Base-by-base conservation (phyloP, 768 basidiomycete genomes). In the Leccinellum albellum region DNA sequence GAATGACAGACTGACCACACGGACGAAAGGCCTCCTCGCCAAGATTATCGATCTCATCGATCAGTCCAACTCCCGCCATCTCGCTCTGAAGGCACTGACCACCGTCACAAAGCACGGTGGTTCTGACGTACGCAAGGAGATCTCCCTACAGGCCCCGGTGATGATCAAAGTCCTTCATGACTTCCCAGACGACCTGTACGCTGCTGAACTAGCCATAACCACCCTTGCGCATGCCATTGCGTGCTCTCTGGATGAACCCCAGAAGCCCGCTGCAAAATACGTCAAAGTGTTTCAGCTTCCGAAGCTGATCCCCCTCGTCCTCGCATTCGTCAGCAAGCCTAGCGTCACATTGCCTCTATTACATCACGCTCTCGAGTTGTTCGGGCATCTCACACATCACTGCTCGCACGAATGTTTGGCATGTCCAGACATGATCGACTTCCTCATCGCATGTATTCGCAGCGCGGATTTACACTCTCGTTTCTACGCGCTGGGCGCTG, bases 151-250 rank as follows among this genome's bases (percentile, higher is more conserved):
- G 35, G 35, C 35, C 35, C 35, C 35, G 35, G 35, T 35, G 6
- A 64, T 87, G 2, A 62, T 79, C n/a, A 75, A 72, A 33, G 62
- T 85, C 17, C 67, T 85, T 24, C 72, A 80, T 31, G 75, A 80
- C 32, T 69, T 75, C 53, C 76, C 81, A 2, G 78, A 82, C 48
- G 82, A 87, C 58, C 58, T 72, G 5, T 72, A 70, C 23, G 68
- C 80, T 7, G 73, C 76, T 8, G 83, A 85, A 51, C 74, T 83
- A 6, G 72, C 71, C 7, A 73, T 85, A 35, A 71, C 76, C 4
- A 78, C 77, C 1, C 70, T 87, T 24, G 74, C 80, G 1, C 86
- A 86, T 66, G 75, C 77, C 50, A 61, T 82, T 26, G 67, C 67
- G 3, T 72, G 78, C n/a, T n/a, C n/a, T 6, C 61, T 80, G 13